phyloP scores from a whole-genome alignment of 805 yeast species.

The Komagataella pseudopastoris region DNA sequence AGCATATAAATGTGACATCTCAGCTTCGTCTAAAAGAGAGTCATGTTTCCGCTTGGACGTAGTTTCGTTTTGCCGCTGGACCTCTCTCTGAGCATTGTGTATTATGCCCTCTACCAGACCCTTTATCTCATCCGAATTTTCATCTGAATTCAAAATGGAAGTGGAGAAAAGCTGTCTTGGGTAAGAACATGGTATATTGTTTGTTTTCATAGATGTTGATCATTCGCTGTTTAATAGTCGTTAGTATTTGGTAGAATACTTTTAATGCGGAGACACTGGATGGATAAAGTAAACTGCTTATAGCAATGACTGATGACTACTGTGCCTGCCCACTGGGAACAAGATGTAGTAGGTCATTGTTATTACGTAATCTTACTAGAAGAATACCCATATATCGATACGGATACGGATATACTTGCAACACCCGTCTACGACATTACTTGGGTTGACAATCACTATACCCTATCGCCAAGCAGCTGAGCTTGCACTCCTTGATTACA shows the following conservation, averaged over 20 bases:
- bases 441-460: neutral
- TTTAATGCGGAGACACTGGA: neutral
- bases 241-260: neutral
- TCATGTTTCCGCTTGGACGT: neutral
- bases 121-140: neutral
- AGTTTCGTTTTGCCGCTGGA: neutral
- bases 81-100: neutral
- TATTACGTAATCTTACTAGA: neutral
- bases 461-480: neutral
- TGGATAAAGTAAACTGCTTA: neutral
- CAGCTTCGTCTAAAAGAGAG: neutral
- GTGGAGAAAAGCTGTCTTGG: neutral
- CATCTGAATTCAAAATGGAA: neutral
- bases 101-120: neutral
- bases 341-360: no score
- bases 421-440: no score
- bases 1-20: no score
- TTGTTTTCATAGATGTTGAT: neutral
- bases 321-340: neutral
- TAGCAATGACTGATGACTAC: neutral
- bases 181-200: neutral
- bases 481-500: neutral
- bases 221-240: neutral
- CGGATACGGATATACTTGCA: no score
- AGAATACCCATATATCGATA: no score